Evolutionary conservation across 768 basidiomycete species (phyloP).

Genomic region (Lyophyllum semitale): DNA sequence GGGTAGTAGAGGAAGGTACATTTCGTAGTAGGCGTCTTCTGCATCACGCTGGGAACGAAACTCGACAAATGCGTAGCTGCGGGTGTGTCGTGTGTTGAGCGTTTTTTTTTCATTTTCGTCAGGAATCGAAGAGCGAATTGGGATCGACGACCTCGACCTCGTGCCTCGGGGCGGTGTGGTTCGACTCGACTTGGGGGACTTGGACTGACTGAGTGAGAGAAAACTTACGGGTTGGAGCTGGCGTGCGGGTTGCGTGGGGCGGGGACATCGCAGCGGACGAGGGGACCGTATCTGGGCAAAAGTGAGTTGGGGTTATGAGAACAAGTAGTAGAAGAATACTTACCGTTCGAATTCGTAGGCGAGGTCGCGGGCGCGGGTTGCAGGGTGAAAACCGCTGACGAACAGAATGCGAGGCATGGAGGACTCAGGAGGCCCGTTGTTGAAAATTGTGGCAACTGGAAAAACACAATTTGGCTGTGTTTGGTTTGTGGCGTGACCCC

Average conservation of each 20-base stretch:
- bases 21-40: conserved; percentile 83
- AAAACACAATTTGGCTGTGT: conserved; percentile 24
- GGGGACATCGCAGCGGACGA: conserved; percentile 88
- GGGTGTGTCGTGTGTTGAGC: conserved; percentile 56
- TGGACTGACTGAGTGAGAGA: conserved; percentile 20
- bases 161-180: conserved; percentile 7
- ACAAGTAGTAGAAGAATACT: conserved; percentile 3
- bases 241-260: conserved; percentile 80
- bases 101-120: conserved; percentile 39
- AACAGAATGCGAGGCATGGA: conserved; percentile 83
- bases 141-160: conserved; percentile 22
- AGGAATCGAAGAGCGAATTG: conserved; percentile 39
- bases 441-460: conserved; percentile 18
- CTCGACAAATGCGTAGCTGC: conserved; percentile 87
- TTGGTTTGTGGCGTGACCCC: conserved; percentile 36
- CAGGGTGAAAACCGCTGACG: conserved; percentile 82
- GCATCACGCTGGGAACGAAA: conserved; percentile 78
- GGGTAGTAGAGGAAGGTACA: conserved; percentile 48
- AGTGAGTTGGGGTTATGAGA: neutral
- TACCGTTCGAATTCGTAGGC: conserved; percentile 89
- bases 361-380: conserved; percentile 81
- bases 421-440: conserved; percentile 29
- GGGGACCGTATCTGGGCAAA: conserved; percentile 65
- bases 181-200: conserved; percentile 34
- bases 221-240: conserved; percentile 82